Percentiles rank a stretch among this genome's conserved stretches.
Evolutionary conservation across 2,329 filamentous ascomycete species (phyloP).

Genomic region (Sordariomycetes sp.): DNA sequence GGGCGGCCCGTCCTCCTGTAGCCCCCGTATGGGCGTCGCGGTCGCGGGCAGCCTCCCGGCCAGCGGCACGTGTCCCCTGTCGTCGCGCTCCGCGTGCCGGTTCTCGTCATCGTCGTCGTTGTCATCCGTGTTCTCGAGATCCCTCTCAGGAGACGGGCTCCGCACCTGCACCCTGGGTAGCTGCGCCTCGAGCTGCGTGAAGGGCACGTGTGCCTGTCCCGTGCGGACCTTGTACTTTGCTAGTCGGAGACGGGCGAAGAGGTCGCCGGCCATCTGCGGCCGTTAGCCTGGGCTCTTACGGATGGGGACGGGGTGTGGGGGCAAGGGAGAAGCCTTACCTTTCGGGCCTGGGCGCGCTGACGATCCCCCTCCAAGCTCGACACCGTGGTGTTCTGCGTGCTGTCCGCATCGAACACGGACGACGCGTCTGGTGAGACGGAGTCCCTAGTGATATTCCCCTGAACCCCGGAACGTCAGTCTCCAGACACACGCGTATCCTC

Average conservation of each 20-base stretch:
- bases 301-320: background rate
- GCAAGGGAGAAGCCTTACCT: conserved; percentile 26
- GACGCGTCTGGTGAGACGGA: conserved; percentile 24
- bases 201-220: conserved; percentile 56
- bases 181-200: conserved; percentile 43
- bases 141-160: conserved; percentile 6
- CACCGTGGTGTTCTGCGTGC: background rate
- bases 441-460: background rate
- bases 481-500: background rate
- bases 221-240: conserved; percentile 68
- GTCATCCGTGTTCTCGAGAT: background rate
- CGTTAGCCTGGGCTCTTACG: background rate
- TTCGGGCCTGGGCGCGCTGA: conserved; percentile 5
- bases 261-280: conserved; percentile 49
- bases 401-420: conserved; percentile 34
- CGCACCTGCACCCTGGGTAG: conserved; percentile 9
- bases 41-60: background rate
- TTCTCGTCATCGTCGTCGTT: background rate
- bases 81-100: background rate
- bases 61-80: background rate
- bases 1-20: conserved; percentile 14
- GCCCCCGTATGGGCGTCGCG: background rate
- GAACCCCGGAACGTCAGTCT: background rate
- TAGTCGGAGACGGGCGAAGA: conserved; percentile 58
- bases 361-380: background rate